Evolutionary conservation across 176 grass and related monocot species (phyloP).

Genomic region (Dendrocalamus sinicus): DNA sequence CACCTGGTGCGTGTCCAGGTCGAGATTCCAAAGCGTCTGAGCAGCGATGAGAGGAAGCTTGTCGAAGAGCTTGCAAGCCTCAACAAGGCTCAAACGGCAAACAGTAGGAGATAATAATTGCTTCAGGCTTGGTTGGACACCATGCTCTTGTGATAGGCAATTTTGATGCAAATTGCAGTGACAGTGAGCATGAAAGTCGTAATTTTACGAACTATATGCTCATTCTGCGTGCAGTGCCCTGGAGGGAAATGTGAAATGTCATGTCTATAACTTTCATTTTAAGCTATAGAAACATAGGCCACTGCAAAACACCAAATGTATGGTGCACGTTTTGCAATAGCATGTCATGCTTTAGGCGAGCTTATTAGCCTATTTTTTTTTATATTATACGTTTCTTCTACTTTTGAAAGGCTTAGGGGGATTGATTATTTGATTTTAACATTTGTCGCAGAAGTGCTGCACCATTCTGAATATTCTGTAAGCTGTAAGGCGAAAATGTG

Average conservation of each 20-base stretch:
- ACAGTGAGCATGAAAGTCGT: conserved; percentile 18
- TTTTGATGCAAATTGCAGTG: conserved; percentile 61
- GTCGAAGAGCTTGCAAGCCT: conserved; percentile 90
- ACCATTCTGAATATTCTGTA: conserved; percentile 29
- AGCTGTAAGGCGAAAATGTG: conserved; percentile 35
- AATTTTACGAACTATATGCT: conserved; percentile 3
- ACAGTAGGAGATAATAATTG: conserved; percentile 64
- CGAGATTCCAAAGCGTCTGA: conserved; percentile 94
- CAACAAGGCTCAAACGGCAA: conserved; percentile 64
- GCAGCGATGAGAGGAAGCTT: conserved; percentile 84
- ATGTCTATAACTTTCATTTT: conserved; percentile 38
- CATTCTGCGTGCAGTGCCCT: conserved; percentile 3
- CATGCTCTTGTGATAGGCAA: conserved; percentile 39
- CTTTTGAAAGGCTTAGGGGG: conserved; percentile 39
- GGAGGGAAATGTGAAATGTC: not conserved
- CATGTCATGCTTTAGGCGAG: conserved; percentile 27
- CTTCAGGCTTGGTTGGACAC: conserved; percentile 25
- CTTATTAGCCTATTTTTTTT: conserved; percentile 49
- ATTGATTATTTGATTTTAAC: conserved; percentile 10
- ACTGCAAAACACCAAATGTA: conserved; percentile 31
- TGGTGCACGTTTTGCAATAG: conserved; percentile 49
- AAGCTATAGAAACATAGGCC: conserved; percentile 39
- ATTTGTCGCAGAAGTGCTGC: conserved; percentile 5
- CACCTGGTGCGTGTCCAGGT: conserved; percentile 95
- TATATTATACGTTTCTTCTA: conserved; percentile 15